phyloP scores from a whole-genome alignment of 1,284 basidiomycete species.

The Phaffia rhodozyma region DNA sequence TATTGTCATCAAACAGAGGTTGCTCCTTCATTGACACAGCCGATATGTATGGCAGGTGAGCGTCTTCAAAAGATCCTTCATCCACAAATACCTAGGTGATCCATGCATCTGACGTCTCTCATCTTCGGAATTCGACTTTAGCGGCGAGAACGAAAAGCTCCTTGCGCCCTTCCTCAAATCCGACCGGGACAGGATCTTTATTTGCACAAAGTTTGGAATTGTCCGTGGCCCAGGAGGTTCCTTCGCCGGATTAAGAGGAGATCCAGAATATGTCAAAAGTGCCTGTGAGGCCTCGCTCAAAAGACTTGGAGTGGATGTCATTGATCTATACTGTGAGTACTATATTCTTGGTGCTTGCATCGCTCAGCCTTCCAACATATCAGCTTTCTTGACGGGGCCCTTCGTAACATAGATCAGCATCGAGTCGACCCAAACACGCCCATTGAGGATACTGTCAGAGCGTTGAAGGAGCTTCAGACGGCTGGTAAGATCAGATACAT shows the following conservation, averaged over 20 bases:
- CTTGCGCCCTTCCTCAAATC: slow-evolving; percentile 3
- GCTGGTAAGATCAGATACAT: slow-evolving; percentile 29
- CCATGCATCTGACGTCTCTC: neutral
- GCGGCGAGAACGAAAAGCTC: slow-evolving; percentile 9
- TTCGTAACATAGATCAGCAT: slow-evolving; percentile 17
- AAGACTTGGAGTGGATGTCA: slow-evolving; percentile 38
- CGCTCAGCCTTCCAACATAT: neutral
- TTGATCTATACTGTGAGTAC: slow-evolving; percentile 43
- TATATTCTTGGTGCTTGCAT: neutral
- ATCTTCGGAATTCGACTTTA: neutral
- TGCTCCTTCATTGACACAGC: slow-evolving; percentile 4
- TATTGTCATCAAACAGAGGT: neutral
- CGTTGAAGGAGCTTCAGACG: slow-evolving; percentile 35
- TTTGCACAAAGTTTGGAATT: slow-evolving; percentile 12
- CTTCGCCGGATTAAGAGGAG: neutral
- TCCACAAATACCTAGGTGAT: neutral
- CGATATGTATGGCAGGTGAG: neutral
- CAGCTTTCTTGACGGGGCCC: slow-evolving; percentile 1
- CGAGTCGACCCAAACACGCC: slow-evolving; percentile 35
- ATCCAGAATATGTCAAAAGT: slow-evolving; percentile 29
- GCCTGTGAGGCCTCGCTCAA: slow-evolving; percentile 35
- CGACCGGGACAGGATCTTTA: slow-evolving; percentile 12
- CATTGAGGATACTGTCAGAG: slow-evolving; percentile 39
- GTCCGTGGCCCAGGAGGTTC: slow-evolving; percentile 3
- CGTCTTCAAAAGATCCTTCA: neutral